phyloP scores from a whole-genome alignment of 768 basidiomycete species.

The Lentinus tigrinus region DNA sequence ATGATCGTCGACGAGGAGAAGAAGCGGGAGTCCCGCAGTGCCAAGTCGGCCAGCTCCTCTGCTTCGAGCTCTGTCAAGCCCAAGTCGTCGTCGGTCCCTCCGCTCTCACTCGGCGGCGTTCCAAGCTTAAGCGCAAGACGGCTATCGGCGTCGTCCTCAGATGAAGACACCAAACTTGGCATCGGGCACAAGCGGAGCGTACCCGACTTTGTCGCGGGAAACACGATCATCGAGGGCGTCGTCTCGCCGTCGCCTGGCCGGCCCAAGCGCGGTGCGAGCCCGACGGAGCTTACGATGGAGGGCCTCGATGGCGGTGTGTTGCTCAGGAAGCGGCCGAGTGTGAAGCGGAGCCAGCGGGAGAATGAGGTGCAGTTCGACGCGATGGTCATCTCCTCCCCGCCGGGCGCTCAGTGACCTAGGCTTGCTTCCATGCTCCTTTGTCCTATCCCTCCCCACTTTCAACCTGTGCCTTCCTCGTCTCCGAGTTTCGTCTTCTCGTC shows the following conservation, averaged over 20 bases:
- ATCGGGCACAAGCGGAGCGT: constrained; percentile 16
- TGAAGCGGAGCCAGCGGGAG: constrained; percentile 46
- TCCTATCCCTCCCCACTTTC: not conserved
- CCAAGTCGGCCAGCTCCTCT: too few species aligned
- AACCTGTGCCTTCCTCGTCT: not conserved
- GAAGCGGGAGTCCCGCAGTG: too few species aligned
- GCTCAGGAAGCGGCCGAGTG: constrained; percentile 65
- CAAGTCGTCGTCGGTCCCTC: too few species aligned
- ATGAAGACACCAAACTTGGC: not conserved
- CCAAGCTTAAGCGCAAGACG: too few species aligned
- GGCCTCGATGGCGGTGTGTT: constrained; percentile 54
- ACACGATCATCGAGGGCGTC: constrained; percentile 9
- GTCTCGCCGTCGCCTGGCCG: constrained; percentile 25
- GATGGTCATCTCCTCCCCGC: not conserved
- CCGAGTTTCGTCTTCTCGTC: not conserved
- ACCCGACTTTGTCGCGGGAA: constrained; percentile 12
- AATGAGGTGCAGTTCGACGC: constrained; percentile 13
- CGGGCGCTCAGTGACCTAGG: not conserved
- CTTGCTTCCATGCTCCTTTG: too few species aligned
- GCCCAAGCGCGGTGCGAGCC: constrained; percentile 69
- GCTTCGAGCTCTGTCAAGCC: too few species aligned
- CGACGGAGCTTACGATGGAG: constrained; percentile 66
- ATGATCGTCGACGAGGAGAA: constrained; percentile 74
- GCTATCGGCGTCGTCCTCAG: constrained; percentile 1
- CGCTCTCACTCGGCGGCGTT: not conserved